Evolutionary conservation across 2,329 filamentous ascomycete genomes (phyloP).

Genomic region (Leptographium wingfieldii): DNA sequence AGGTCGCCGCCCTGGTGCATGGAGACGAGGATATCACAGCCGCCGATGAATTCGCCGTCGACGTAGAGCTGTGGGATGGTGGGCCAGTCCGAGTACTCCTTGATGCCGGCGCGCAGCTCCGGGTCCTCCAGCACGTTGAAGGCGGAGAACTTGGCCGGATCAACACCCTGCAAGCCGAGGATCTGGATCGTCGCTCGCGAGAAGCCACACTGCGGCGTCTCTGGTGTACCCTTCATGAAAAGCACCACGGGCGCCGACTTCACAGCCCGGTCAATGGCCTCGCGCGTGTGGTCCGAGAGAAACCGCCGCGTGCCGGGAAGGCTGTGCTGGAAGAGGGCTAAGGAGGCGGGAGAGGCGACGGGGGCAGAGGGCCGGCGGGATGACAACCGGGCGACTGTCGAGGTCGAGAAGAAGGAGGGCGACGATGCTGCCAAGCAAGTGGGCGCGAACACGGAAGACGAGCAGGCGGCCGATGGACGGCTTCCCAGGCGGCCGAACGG

Average conservation of each 20-base stretch:
- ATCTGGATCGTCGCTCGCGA: conserved; percentile 92
- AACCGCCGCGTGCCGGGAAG: conserved; percentile 1
- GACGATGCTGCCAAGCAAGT: not conserved
- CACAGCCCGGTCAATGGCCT: conserved; percentile 85
- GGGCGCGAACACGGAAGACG: not conserved
- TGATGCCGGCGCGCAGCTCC: conserved; percentile 81
- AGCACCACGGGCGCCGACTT: conserved; percentile 81
- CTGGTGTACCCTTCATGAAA: conserved; percentile 86
- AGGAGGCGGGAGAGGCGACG: not conserved
- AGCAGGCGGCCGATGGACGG: not conserved
- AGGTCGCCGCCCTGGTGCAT: conserved; percentile 97
- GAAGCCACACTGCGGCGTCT: conserved; percentile 75
- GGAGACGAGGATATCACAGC: conserved; percentile 91
- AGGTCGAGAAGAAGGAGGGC: not conserved
- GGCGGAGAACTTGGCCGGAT: conserved; percentile 91
- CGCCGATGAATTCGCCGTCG: conserved; percentile 89
- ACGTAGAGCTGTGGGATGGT: conserved; percentile 96
- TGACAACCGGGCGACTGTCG: not conserved
- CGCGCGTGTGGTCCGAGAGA: conserved; percentile 65
- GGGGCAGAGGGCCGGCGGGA: not conserved
- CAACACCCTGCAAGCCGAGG: conserved; percentile 83
- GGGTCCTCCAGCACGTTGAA: conserved; percentile 94
- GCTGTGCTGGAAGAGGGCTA: not conserved
- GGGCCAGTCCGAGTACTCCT: conserved; percentile 98
- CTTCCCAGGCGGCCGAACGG: conserved; percentile 6